Base-by-base conservation (phyloP, 1,284 basidiomycete genomes). In the Sporisorium reilianum region DNA sequence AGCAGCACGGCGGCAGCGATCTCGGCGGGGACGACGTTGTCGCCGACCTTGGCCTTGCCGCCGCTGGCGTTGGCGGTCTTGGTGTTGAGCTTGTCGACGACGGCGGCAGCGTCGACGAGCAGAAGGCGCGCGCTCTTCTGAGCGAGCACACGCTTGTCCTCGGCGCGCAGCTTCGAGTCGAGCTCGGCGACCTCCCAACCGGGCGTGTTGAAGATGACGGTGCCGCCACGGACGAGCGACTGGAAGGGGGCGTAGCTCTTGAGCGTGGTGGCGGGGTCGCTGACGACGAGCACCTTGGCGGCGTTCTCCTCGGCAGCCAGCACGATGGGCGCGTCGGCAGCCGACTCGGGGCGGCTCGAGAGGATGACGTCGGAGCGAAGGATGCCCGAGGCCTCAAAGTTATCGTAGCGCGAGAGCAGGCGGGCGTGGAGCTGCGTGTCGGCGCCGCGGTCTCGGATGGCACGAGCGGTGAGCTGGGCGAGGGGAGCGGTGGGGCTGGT, bases 341-440 rank as follows among this genome's bases (percentile, higher is more conserved):
- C 70, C 32, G 73, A 64, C 51, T 74, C 71, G 23, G 70, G 70
- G 14, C 75, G 76, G 46, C 70, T 66, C 22, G 76, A 67, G 20
- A 79, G 30, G 50, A 84, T 66, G 36, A 84, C 50, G 64, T 84
- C 83, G 46, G 77, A 68, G 38, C 83, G 79, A 20, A 83, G 70
- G 18, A 81, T 66, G 34, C 82, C 82, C 36, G 75, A 66, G 3
- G 77, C 78, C 48, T 72, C 77, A 55, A 75, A 84, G 69, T 83
- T 84, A 74, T 84, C 83, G 75, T 60, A 82, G 59, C 83, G 81
- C 46, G 80, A 68, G 26, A 83, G 64, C n/a, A 82, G 60, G 57
- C 79, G 70, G 38, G 77, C 72, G 50, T 77, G 69, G 36, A 78
- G 73, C 66, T 68, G 51, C n/a, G 64, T 71, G 60, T 63, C 62